Evolutionary conservation across 371 early-diverging fungal genomes (phyloP), one percentile per base, ranked within the genome.

Genomic region (Synchytrium microbalum): DNA sequence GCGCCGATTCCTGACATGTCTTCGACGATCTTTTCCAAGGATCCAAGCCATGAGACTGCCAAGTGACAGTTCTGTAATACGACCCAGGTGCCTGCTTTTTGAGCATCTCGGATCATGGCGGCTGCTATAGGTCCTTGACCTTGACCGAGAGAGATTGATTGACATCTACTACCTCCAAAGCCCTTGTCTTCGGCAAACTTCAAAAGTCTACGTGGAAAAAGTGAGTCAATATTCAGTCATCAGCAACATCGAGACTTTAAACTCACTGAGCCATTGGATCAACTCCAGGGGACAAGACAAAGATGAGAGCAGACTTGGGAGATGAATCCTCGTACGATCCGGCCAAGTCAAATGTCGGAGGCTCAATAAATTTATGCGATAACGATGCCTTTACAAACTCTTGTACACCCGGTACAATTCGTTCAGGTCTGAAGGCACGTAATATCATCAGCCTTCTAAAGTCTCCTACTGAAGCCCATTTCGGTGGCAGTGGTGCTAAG

Each of bases 111-210:
- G 38, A 84, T 83, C 83, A 84, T 83, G 31, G 67, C 56, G 0
- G 80, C 78, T 1, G 84, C 84, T 28, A 84, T 81, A 3, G 83
- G 83, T 24, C 84, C 84, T 59, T 84, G 84, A 14, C 84, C 84
- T 64, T 84, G 84, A 13, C 84, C 84, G 14, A 84, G 70, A 1
- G 84, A 84, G 16, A 84, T 84, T 10, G 77, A 75, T 38, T 73
- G 75, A 59, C 77, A 73, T 64, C 79, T 81, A 1, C 57, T 33
- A 1, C 81, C 83, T 8, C 68, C 60, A 61, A 84, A 78, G 27
- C 76, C 79, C 52, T 79, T 78, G 66, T 77, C 75, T 53, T 84
- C 84, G 0, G 81, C 84, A 66, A 84, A 83, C 60, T 83, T 82
- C 33, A 84, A 70, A 57, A 84, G 61, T 55, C 79, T 79, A 28